These are phyloP conservation scores for Hericium erinaceus DNA, from an alignment of 768 basidiomycete genomes.

Conservation along the genomic window DNA sequence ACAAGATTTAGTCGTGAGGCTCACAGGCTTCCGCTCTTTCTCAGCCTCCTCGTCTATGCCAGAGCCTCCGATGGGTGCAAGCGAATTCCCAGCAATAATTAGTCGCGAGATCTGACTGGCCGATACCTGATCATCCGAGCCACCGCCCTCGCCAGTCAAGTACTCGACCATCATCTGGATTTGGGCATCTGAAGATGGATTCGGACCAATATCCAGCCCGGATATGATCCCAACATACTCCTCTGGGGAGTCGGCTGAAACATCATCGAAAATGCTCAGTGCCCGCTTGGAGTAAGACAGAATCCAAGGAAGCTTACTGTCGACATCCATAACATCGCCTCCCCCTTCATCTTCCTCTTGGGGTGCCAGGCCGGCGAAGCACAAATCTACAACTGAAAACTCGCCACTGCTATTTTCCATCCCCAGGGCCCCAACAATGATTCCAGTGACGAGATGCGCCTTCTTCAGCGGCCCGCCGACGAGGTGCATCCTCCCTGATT, in stretches of 20 bases:
- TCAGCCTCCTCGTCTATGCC: conserved; percentile 22
- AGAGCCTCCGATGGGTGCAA: conserved; percentile 42
- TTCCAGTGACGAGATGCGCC: conserved; percentile 75
- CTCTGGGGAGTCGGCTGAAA: conserved; percentile 16
- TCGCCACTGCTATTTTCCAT: conserved; percentile 85
- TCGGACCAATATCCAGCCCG: conserved; percentile 71
- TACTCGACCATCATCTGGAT: conserved; percentile 88
- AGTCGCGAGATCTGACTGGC: conserved; percentile 74
- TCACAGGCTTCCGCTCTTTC: conserved; percentile 46
- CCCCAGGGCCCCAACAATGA: conserved; percentile 84
- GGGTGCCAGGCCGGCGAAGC: conserved; percentile 76
- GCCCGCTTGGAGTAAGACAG: not conserved
- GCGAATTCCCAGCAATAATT: conserved; percentile 85
- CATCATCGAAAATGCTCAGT: conserved; percentile 8
- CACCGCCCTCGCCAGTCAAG: conserved; percentile 77
- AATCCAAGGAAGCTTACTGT: conserved; percentile 36
- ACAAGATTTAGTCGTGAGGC: conserved; percentile 16
- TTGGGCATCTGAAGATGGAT: conserved; percentile 55
- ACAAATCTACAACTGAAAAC: conserved; percentile 88
- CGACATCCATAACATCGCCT: conserved; percentile 55
- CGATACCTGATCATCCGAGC: conserved; percentile 48
- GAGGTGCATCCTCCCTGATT: conserved; percentile 84
- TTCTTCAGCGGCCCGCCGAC: conserved; percentile 64
- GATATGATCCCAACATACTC: conserved; percentile 84
- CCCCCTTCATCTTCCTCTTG: conserved; percentile 29